Conservation (phyloP, 2,329 filamentous ascomycete genomes). For the Waltergamsia citrina region DNA sequence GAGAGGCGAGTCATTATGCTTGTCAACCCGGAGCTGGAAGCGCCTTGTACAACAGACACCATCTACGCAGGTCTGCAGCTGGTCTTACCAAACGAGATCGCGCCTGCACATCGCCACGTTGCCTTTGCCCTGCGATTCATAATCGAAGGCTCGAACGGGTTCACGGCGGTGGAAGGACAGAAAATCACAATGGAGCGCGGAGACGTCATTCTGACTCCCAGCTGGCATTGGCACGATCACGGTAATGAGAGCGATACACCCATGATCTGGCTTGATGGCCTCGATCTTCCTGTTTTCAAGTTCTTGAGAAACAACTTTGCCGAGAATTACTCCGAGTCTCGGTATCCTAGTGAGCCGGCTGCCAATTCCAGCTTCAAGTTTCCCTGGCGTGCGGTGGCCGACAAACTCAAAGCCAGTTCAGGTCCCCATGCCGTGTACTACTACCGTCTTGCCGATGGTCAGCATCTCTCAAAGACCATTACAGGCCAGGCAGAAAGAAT, state of each 20-base stretch:
- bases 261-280: conserved; percentile 47
- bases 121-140: conserved; percentile 47
- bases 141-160: conserved; percentile 42
- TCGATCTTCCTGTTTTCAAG: conserved; percentile 39
- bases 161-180: conserved; percentile 42
- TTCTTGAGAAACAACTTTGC: conserved; percentile 44
- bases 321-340: conserved; percentile 30
- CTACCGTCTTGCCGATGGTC: conserved; percentile 21
- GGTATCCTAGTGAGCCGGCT: conserved; percentile 25
- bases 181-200: conserved; percentile 37
- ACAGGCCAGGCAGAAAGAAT: conserved; percentile 37
- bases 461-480: conserved; percentile 23
- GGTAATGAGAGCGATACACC: conserved; percentile 39
- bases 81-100: conserved; percentile 42
- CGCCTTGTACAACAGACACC: conserved; percentile 44
- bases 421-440: conserved; percentile 10
- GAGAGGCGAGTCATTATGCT: conserved; percentile 27
- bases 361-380: conserved; percentile 32
- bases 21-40: conserved; percentile 25
- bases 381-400: conserved; percentile 36
- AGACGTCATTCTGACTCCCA: conserved; percentile 45
- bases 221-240: conserved; percentile 3
- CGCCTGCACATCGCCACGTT: conserved; percentile 40
- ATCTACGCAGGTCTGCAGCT: conserved; percentile 45
- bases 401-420: too few relatives aligned